Base-by-base conservation (phyloP, 768 basidiomycete genomes). In the Neoboletus magnificus region DNA sequence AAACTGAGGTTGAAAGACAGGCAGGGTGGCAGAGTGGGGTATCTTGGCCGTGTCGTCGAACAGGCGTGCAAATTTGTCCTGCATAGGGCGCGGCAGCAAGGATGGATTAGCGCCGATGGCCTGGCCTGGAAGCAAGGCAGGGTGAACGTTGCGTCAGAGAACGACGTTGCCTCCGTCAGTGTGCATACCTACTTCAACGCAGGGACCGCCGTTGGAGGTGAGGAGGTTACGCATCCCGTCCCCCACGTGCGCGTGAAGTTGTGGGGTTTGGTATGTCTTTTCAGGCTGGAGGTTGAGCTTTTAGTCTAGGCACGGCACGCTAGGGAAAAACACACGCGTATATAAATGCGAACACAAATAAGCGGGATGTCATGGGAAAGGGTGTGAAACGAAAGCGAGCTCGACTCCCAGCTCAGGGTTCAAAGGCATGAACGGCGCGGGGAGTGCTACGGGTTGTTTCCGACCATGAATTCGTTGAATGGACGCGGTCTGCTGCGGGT, bases 41-140 rank as follows among this genome's bases (percentile, higher is more conserved):
- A 96, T 84, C 61, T 89, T 87, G 0, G 94, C 93, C 0, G 94
- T 93, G 45, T 89, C 85, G 61, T 96, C 95, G 62, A 95, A 95
- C 3, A 97, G 79, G 55, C 80, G 84, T 2, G 84, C 80, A 62
- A 97, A 93, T 54, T 87, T 90, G 63, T 82, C 78, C 64, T 93
- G 86, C 74, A 94, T 87, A 5, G 93, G 84, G 55, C 80, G 81
- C 0, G 94, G 95, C 8, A 98, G 80, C 1, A 96, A 69, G 0
- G 89, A 88, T 5, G 92, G 87, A 73, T 95, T 95, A 12, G 90
- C n/a, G n/a, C n/a, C n/a, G n/a, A n/a, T n/a, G n/a, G n/a, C n/a
- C n/a, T n/a, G n/a, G n/a, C n/a, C n/a, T n/a, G n/a, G n/a, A n/a
- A n/a, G n/a, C n/a, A n/a, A n/a, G n/a, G n/a, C n/a, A n/a, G n/a